Evolutionary conservation across 2,329 filamentous ascomycete genomes (phyloP), one percentile per base, ranked within the genome.

Genomic region (Akanthomyces uredinophilus): DNA sequence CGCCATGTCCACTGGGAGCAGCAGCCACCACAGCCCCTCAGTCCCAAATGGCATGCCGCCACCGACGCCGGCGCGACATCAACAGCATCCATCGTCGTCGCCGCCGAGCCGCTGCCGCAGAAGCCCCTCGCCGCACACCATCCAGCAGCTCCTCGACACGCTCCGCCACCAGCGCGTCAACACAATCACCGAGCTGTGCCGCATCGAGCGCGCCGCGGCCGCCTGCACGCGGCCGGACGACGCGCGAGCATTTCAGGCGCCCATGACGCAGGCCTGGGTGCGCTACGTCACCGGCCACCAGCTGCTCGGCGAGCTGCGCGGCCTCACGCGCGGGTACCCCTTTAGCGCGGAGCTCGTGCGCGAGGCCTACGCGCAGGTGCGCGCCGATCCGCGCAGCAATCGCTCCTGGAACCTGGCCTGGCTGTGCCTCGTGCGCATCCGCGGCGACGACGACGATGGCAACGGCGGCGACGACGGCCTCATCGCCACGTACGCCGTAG

Each of bases 321-420:
- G 84, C 27, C 74, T 91, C 27, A 91, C 88, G 1, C 79, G 78
- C 18, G 84, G 83, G 67, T 91, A 89, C 68, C 87, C 88, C 0
- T 86, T 91, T 71, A 84, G 83, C 66, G 84, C 82, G 14, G 84
- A 87, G 54, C 80, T 88, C 39, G 71, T 91, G 1, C 80, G 83
- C 55, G 87, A 90, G 68, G 88, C 88, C 0, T 87, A 88, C 68
- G 74, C 77, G 61, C 78, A 86, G 24, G 88, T 92, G 3, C 79
- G 82, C 60, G 77, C 75, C 32, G 89, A 91, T 65, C 87, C 87
- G 0, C 76, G 81, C 20, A 88, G 86, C 65, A 86, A 86, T 67
- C 81, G 86, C 27, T 91, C 87, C 70, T 92, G 89, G 88, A 92
- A 92, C 70, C 79, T 89, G 67, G 89, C 87, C 47, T 92, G 89